Evolutionary conservation across 441 rosid species (phyloP).

Genomic region (Croton laevigatus): DNA sequence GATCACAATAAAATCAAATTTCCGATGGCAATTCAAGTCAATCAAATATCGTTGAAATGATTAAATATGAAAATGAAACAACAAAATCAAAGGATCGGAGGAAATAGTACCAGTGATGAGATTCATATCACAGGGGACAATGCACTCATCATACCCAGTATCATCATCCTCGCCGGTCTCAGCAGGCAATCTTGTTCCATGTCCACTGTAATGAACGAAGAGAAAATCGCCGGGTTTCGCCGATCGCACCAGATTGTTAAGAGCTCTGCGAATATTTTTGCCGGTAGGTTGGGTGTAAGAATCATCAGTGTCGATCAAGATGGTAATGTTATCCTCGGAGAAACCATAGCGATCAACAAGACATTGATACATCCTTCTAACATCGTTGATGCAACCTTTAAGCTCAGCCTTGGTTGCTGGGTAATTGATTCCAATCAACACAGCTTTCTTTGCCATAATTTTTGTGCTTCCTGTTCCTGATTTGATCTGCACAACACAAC

Average conservation of each 20-base stretch:
- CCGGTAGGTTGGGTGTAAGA: conserved; percentile 69
- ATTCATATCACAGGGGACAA: conserved; percentile 95
- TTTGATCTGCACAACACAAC: too few relatives aligned
- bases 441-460: conserved; percentile 69
- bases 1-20: background rate
- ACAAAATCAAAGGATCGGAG: background rate
- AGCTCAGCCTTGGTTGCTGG: conserved; percentile 86
- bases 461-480: too few relatives aligned
- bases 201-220: conserved; percentile 92
- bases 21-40: background rate
- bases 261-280: conserved; percentile 61
- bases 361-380: conserved; percentile 57
- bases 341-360: conserved; percentile 73
- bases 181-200: conserved; percentile 93
- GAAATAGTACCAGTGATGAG: conserved; percentile 64
- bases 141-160: conserved; percentile 91
- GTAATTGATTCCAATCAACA: conserved; percentile 85
- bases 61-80: background rate
- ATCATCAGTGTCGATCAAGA: conserved; percentile 72
- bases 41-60: background rate
- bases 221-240: conserved; percentile 60
- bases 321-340: conserved; percentile 55
- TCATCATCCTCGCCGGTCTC: conserved; percentile 97
- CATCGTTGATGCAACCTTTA: conserved; percentile 91
- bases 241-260: conserved; percentile 51